Conservation (phyloP, 1,139 yeast species). For the Entelexis sorbosivorans region DNA sequence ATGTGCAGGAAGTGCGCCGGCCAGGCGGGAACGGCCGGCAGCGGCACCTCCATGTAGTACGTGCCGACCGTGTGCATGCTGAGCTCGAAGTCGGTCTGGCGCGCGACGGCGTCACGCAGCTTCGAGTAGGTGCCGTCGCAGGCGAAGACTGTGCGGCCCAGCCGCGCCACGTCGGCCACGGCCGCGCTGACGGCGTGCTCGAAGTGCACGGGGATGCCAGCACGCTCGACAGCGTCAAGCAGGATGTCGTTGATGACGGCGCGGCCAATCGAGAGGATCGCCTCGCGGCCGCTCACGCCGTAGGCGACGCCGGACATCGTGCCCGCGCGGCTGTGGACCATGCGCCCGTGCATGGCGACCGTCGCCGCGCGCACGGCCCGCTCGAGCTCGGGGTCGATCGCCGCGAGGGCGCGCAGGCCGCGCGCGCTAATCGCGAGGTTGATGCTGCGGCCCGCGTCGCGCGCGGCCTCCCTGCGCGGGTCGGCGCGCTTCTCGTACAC, state of each 20-base stretch:
- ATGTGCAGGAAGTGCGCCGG: slow-evolving; percentile 77
- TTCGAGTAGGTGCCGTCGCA: slow-evolving; percentile 81
- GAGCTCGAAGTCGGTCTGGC: slow-evolving; percentile 53
- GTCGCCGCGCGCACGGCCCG: slow-evolving; percentile 44
- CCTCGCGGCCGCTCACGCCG: slow-evolving; percentile 66
- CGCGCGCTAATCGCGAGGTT: slow-evolving; percentile 79
- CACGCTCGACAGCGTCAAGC: slow-evolving; percentile 48
- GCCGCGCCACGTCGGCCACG: slow-evolving; percentile 1
- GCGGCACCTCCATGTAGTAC: slow-evolving; percentile 72
- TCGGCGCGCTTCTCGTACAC: slow-evolving; percentile 52
- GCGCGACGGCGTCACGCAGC: slow-evolving; percentile 59
- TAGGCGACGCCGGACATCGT: slow-evolving; percentile 57
- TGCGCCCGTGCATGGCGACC: slow-evolving; percentile 80
- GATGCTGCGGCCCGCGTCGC: slow-evolving; percentile 42
- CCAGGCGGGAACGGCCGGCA: slow-evolving; percentile 40
- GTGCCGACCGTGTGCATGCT: slow-evolving; percentile 72
- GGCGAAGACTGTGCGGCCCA: slow-evolving; percentile 56
- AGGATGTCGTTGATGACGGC: slow-evolving; percentile 53
- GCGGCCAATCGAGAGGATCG: slow-evolving; percentile 78
- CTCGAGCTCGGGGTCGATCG: slow-evolving; percentile 51
- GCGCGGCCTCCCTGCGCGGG: slow-evolving; percentile 26
- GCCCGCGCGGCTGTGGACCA: slow-evolving; percentile 70
- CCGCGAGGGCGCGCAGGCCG: slow-evolving; percentile 60
- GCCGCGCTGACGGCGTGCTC: slow-evolving; percentile 4
- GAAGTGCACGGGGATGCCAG: slow-evolving; percentile 42